Base-by-base conservation (phyloP, 352 stramenopile species). In the Phytopythium helicoides region DNA sequence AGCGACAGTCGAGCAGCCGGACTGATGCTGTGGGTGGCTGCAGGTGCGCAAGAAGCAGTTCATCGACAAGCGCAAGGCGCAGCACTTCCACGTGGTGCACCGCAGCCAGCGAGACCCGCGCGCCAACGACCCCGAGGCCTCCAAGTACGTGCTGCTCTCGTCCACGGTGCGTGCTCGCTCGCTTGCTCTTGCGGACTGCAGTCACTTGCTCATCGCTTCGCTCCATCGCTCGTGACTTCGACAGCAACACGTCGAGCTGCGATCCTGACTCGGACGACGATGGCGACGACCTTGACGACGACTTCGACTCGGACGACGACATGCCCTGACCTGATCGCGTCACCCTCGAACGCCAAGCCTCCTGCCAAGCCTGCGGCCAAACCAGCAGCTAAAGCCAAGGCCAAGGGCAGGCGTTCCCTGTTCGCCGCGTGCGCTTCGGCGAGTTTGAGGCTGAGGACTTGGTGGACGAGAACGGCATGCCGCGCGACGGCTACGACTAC, bases 401-500 rank as follows among this genome's bases (percentile, higher is more conserved):
- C 12, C 46, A 60, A 76, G 58, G 34, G n/a, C n/a, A 3, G 15
- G 50, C 39, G 15, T 83, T 88, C 47, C 64, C 74, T 1, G 76
- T 74, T 25, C 76, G 80, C 34, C 80, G 79, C 58, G 81, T 90
- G 37, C 68, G 71, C 23, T 91, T 94, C 51, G 79, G 78, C 39
- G 61, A 65, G 38, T 49, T 89, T 31, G 68, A 82, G 18, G 81
- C 73, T 11, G 73, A 88, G 46, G 85, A 92, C 47, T 49, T 91
- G 31, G 79, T 96, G 45, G 86, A 97, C 48, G 86, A 88, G 54
- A 73, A 96, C 40, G 92, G 92, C 15, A 76, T 97, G 54, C 71
- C 83, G 23, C 84, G 95, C 56, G 92, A 98, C 64, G 89, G 89
- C 50, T 98, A 98, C 69, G 85, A 98, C 60, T 98, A 98, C 69